phyloP scores from a whole-genome alignment of 2,329 filamentous ascomycete genomes.

The Exophiala alcalophila region DNA sequence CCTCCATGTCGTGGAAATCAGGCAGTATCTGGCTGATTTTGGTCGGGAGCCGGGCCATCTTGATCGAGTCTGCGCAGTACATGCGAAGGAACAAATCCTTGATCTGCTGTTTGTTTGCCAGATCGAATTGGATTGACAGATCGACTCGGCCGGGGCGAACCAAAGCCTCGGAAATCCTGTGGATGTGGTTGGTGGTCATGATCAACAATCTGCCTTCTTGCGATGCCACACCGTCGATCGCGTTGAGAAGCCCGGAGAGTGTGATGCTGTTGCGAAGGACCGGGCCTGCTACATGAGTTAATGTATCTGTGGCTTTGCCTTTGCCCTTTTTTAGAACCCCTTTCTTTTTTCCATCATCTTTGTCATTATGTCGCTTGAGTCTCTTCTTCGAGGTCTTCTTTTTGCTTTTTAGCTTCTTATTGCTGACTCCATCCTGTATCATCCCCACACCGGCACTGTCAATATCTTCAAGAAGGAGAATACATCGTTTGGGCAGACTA shows the following conservation, averaged over 20 bases:
- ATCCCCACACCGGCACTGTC: slow-evolving; percentile 58
- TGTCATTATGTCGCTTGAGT: neutral
- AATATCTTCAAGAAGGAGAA: slow-evolving; percentile 67
- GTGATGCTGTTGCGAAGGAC: slow-evolving; percentile 50
- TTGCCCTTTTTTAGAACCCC: neutral
- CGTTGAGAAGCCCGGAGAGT: slow-evolving; percentile 74
- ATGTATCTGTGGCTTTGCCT: too few species aligned
- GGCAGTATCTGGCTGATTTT: slow-evolving; percentile 17
- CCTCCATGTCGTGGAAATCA: neutral
- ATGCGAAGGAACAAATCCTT: slow-evolving; percentile 33
- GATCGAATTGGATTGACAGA: slow-evolving; percentile 59
- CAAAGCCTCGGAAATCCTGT: slow-evolving; percentile 68
- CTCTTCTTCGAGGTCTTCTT: neutral
- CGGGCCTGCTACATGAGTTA: too few species aligned
- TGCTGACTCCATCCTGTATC: neutral
- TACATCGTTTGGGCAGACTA: slow-evolving; percentile 59
- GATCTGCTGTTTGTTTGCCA: slow-evolving; percentile 29
- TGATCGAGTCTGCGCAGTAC: slow-evolving; percentile 25
- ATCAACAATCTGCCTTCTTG: slow-evolving; percentile 78
- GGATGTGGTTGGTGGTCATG: slow-evolving; percentile 77
- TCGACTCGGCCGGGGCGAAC: slow-evolving; percentile 72
- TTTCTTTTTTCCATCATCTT: slow-evolving; percentile 1
- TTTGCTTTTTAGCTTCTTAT: neutral
- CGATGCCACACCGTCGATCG: slow-evolving; percentile 76
- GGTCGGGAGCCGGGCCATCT: slow-evolving; percentile 6